A percentile compares a stretch with the other conserved stretches of the same genome.
phyloP scores from a whole-genome alignment of 1,284 basidiomycete genomes.

The Ganoderma sp. region DNA sequence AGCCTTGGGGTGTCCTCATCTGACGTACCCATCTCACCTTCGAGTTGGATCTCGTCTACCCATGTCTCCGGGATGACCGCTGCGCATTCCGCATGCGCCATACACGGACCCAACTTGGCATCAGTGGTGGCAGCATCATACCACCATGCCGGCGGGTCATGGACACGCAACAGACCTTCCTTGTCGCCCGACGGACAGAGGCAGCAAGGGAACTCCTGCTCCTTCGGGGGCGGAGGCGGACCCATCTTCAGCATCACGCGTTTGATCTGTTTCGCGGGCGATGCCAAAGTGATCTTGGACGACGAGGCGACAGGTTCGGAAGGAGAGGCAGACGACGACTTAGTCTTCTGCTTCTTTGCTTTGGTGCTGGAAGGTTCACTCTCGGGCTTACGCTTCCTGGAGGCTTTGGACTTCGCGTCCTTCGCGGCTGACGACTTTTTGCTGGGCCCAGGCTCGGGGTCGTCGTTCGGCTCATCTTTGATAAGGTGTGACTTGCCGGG shows the following conservation, averaged over 20 bases:
- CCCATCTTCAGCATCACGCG: conserved; percentile 61
- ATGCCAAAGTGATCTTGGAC: conserved; percentile 21
- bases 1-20: conserved; percentile 40
- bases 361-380: conserved; percentile 17
- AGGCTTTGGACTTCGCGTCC: conserved; percentile 28
- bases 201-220: conserved; percentile 74
- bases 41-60: conserved; percentile 68
- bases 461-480: conserved; percentile 11
- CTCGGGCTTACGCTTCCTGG: conserved; percentile 50
- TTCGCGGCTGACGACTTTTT: conserved; percentile 7
- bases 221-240: conserved; percentile 61
- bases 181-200: conserved; percentile 71
- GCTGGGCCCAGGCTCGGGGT: conserved; percentile 7
- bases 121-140: conserved; percentile 46
- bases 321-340: conserved; percentile 18
- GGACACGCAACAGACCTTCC: conserved; percentile 70
- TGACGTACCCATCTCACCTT: conserved; percentile 30
- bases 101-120: conserved; percentile 53
- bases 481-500: conserved; percentile 19
- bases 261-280: conserved; percentile 46
- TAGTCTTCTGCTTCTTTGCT: conserved; percentile 46
- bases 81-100: conserved; percentile 81
- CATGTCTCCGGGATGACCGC: conserved; percentile 85
- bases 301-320: conserved; percentile 27
- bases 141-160: conserved; percentile 64